phyloP scores from a whole-genome alignment of 177 flowering plant genomes.

The Telopea speciosissima region DNA sequence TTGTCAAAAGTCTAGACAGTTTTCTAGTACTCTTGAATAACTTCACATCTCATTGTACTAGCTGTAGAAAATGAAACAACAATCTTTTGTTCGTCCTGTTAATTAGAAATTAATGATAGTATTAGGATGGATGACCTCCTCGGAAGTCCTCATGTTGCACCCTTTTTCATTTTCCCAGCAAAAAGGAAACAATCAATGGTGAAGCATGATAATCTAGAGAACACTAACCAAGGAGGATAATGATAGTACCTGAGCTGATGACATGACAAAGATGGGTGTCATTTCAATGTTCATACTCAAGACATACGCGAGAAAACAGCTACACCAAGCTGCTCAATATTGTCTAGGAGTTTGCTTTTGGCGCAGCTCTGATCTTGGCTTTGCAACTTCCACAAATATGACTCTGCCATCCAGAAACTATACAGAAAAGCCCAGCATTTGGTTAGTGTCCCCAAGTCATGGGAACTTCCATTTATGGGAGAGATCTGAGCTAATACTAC shows the following conservation, averaged over 20 bases:
- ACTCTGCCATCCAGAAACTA: constrained; percentile 97
- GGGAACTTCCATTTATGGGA: background rate
- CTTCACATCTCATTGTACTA: background rate
- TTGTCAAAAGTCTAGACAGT: background rate
- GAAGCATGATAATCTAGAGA: background rate
- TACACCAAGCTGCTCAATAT: constrained; percentile 11
- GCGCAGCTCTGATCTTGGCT: constrained; percentile 65
- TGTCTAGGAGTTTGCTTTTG: constrained; percentile 30
- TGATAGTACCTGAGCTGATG: background rate
- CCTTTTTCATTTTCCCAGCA: no score
- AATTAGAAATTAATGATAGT: no score
- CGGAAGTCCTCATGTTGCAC: no score
- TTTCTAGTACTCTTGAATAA: background rate
- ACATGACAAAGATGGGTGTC: no score
- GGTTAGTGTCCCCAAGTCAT: background rate
- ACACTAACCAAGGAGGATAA: background rate
- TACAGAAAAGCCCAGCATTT: background rate
- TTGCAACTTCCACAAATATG: constrained; percentile 83
- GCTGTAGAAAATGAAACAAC: background rate
- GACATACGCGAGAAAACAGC: background rate
- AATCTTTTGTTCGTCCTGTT: background rate
- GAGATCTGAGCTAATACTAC: background rate
- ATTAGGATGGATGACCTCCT: no score
- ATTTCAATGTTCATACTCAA: background rate
- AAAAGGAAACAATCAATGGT: background rate